Base-by-base conservation (phyloP, 306 rosid genomes). In the Rosa persica region DNA sequence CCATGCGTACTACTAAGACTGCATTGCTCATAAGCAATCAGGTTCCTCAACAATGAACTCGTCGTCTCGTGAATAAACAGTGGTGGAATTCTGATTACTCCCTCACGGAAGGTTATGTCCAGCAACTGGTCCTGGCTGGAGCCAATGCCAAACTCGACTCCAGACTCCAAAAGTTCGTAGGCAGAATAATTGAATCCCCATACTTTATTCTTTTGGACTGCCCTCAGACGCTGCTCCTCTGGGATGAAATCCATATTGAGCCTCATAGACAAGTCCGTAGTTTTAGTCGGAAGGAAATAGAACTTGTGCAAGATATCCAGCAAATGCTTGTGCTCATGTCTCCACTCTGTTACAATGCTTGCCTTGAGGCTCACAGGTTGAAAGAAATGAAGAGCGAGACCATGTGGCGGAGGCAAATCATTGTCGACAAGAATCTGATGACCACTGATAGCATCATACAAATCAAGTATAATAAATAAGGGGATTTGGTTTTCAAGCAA, bases 401-500 rank as follows among this genome's bases (percentile, higher is more conserved):
- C 27, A 0, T 67, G 82, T 8, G 46, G 9, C 1, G 43, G 4
- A 51, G 65, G 65, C 11, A 61, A 61, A 12, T 12, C 67, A 25
- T 61, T 61, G 19, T 61, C 67, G 17, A 61, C 40, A 1, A 25
- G 40, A 12, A 16, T 61, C 19, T 61, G 20, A 61, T 61, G 67
- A 27, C 67, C 20, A 5, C 38, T 36, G 2, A 70, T 64, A 2
- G 82, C 62, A 0, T 76, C 65, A 2, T 55, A 75, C 12, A 85
- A 22, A 30, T 47, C 60, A 60, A 66, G 73, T 60, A 85, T 86
- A 25, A 85, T 74, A 4, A 74, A 9, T 0, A 85, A 85, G 0
- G 88, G 88, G 4, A 85, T 38, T 64, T 86, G 85, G 13, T 82
- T 86, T 61, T 83, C 85, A 27, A 86, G 79, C 69, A 80, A 66